Evolutionary conservation across 2,329 filamentous ascomycete genomes (phyloP).

Genomic region (Graphiopsis chlorocephala): DNA sequence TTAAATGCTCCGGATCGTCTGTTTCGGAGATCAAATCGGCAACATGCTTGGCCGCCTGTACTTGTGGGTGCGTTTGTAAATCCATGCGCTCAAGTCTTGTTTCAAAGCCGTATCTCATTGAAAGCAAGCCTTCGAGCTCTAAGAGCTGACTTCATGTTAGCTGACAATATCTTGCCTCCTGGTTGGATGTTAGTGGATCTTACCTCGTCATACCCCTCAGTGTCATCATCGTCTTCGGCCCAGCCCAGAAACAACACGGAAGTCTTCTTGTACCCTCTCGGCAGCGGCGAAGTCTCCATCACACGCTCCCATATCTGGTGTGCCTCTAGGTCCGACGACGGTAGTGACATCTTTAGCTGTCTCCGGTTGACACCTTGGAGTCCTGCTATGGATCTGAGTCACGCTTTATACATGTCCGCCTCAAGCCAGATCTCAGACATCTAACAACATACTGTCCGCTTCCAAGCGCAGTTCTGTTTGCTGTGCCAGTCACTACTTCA

Average conservation of each 20-base stretch:
- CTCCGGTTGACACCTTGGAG: not conserved
- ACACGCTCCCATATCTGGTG: not conserved
- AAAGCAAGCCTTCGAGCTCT: not conserved
- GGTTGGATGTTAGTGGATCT: not conserved
- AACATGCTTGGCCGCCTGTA: constrained; percentile 3
- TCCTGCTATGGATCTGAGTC: not conserved
- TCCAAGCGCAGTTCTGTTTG: not conserved
- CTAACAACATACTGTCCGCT: not conserved
- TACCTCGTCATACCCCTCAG: not conserved
- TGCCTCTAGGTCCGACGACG: not conserved
- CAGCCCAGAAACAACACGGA: constrained; percentile 6
- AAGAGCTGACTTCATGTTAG: not conserved
- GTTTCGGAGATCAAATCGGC: not conserved
- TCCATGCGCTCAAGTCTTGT: not conserved
- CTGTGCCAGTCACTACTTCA: not conserved
- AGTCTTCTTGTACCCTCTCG: not conserved
- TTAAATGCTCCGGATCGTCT: not conserved
- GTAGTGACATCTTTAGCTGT: not conserved
- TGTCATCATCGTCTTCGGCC: not conserved
- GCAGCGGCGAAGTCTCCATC: not conserved
- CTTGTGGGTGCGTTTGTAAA: not conserved
- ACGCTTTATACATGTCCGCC: not conserved
- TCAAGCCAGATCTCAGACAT: not conserved
- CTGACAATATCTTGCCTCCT: not conserved
- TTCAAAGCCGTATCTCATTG: not conserved